Evolutionary conservation across 306 rosid species (phyloP).

Genomic region (Elaeagnus macrophylla): DNA sequence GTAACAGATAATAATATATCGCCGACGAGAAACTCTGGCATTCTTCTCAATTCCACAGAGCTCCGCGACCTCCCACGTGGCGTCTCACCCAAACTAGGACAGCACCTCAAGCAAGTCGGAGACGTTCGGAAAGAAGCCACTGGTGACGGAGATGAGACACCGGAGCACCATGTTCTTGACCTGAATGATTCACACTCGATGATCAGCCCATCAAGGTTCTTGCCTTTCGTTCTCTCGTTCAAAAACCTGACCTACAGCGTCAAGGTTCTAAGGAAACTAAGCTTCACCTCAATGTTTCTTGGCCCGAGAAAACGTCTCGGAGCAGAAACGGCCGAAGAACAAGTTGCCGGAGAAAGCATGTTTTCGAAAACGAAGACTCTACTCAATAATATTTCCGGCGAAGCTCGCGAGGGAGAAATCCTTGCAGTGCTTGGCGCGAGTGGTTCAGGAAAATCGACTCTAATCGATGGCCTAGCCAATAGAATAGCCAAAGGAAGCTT

Average conservation of each 20-base stretch:
- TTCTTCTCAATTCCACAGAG: slow-evolving; percentile 32
- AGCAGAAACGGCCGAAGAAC: slow-evolving; percentile 19
- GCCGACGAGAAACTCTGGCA: slow-evolving; percentile 18
- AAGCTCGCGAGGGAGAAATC: slow-evolving; percentile 84
- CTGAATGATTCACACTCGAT: slow-evolving; percentile 17
- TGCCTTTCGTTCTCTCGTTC: slow-evolving; percentile 74
- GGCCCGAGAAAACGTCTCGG: slow-evolving; percentile 10
- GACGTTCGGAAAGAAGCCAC: slow-evolving; percentile 50
- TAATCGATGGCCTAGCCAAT: slow-evolving; percentile 82
- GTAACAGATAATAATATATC: slow-evolving; percentile 32
- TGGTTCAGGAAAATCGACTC: slow-evolving; percentile 88
- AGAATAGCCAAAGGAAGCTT: slow-evolving; percentile 73
- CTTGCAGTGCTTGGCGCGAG: slow-evolving; percentile 90
- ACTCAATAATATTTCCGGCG: slow-evolving; percentile 74
- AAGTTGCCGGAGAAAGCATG: slow-evolving; percentile 29
- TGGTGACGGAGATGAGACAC: slow-evolving; percentile 70
- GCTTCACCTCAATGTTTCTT: slow-evolving; percentile 15
- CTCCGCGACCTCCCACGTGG: slow-evolving; percentile 24
- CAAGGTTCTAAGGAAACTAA: slow-evolving; percentile 45
- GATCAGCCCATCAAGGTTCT: slow-evolving; percentile 34
- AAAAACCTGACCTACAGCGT: slow-evolving; percentile 65
- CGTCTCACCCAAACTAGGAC: slow-evolving; percentile 47
- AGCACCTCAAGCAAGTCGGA: slow-evolving; percentile 69
- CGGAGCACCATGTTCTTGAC: slow-evolving; percentile 53
- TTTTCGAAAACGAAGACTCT: slow-evolving; percentile 52